Percentiles rank a stretch among this genome's conserved stretches.
Evolutionary conservation across 139 green algal genomes (phyloP).

Genomic region (Picochlorum sp.): DNA sequence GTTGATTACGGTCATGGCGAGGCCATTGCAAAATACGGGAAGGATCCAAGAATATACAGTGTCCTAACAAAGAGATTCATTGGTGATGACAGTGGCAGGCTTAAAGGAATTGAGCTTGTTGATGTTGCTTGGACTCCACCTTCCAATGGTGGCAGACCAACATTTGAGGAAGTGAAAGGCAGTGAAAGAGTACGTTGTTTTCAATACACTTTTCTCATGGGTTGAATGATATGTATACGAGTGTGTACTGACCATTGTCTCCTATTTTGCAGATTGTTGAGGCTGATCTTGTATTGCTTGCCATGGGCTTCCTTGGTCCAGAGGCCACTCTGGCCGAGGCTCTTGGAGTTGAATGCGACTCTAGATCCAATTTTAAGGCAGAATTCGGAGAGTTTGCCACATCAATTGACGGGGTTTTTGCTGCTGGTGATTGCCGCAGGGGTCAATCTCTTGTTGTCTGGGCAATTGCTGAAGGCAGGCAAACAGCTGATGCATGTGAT

Average conservation of each 20-base stretch:
- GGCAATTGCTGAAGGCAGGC: conserved; percentile 86
- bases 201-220: no score
- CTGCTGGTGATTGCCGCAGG: conserved; percentile 86
- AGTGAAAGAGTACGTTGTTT: no score
- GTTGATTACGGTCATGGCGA: conserved; percentile 93
- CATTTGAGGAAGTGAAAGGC: conserved; percentile 64
- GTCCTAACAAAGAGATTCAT: conserved; percentile 94
- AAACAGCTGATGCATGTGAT: conserved; percentile 62
- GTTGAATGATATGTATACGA: no score
- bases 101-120: conserved; percentile 54
- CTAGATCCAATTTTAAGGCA: conserved; percentile 91
- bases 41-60: conserved; percentile 81
- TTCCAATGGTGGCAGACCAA: conserved; percentile 24
- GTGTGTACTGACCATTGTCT: no score
- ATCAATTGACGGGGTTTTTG: conserved; percentile 83
- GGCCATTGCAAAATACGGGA: conserved; percentile 54
- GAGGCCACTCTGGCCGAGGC: conserved; percentile 65
- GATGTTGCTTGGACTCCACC: conserved; percentile 31
- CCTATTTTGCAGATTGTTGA: no score
- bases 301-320: conserved; percentile 92
- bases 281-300: conserved; percentile 84
- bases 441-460: conserved; percentile 85
- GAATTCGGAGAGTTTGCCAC: conserved; percentile 82
- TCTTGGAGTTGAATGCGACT: conserved; percentile 69
- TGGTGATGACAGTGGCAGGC: conserved; percentile 55